Evolutionary conservation across 1,139 yeast species (phyloP).

Genomic region (Blastobotrys serpentis): DNA sequence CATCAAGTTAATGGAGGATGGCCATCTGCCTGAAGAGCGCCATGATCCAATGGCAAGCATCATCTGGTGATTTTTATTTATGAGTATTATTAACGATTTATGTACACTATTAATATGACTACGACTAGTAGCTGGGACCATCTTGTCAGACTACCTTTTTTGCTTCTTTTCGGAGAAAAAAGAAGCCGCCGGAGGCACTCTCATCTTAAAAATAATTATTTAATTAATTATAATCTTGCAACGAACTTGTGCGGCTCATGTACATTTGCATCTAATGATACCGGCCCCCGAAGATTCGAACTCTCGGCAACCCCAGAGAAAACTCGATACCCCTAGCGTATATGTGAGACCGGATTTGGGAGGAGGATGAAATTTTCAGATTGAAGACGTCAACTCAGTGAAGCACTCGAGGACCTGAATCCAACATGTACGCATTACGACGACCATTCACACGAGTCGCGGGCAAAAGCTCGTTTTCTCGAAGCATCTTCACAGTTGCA

Average conservation of each 20-base stretch:
- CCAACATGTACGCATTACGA: conserved; percentile 7
- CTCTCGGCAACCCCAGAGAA: background rate
- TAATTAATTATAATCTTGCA: no score
- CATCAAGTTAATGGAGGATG: conserved; percentile 35
- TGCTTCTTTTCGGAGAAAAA: background rate
- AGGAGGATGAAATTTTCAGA: background rate
- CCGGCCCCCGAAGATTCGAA: no score
- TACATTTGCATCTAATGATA: no score
- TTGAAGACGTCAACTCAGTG: no score
- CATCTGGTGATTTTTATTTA: conserved; percentile 18
- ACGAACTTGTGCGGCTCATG: no score
- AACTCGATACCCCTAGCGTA: background rate
- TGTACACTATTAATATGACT: conserved; percentile 1
- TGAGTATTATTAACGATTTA: conserved; percentile 1
- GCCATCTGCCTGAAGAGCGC: conserved; percentile 24
- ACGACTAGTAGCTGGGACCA: no score
- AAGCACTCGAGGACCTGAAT: background rate
- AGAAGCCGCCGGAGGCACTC: background rate
- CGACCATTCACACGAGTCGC: conserved; percentile 1
- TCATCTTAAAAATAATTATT: no score
- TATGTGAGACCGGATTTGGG: background rate
- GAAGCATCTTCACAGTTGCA: conserved; percentile 33
- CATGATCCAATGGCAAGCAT: conserved; percentile 16
- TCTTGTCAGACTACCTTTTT: no score
- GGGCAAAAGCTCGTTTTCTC: background rate